Base-by-base conservation (phyloP, 225 moss, liverwort and hornwort genomes). In the Marchantia polymorpha region DNA sequence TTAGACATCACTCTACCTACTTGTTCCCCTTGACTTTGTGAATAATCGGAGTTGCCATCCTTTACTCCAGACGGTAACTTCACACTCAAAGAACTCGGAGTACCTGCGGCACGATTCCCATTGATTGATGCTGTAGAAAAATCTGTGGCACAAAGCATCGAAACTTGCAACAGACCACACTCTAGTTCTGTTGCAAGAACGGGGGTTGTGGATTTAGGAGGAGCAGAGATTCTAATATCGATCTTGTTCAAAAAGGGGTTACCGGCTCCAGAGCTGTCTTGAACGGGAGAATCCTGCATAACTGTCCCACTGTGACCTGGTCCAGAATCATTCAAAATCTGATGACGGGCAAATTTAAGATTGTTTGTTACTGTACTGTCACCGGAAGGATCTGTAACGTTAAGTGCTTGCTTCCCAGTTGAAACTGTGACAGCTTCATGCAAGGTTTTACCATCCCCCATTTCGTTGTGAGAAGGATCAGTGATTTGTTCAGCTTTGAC, bases 181-280 rank as follows among this genome's bases (percentile, higher is more conserved):
- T 96, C 96, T 78, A 96, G 78, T 81, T 94, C 96, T 65, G 96
- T 94, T 82, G 94, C 96, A 83, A 96, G 85, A 14, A 89, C 90
- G 82, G 96, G 87, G 73, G 90, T 92, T 10, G 82, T 74, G 47
- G 77, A 82, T 61, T 82, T 87, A 52, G 60, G 22, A 10, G 84
- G 73, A 23, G 87, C 72, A 64, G 52, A 82, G 39, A 87, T 82
- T 53, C 84, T 79, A 17, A 59, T 68, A 66, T 87, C 84, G 23
- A 84, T 61, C 3, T 54, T 79, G 30, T 31, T 49, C 48, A 79
- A 47, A 47, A 64, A 13, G 19, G 68, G 23, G 60, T 60, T 68
- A 58, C 63, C 47, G 60, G 78, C 79, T 46, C 30, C 74, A 26
- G 69, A 71, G 52, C 51, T 69, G 54, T 79, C 86, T 72, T 84